Evolutionary conservation across 2,329 filamentous ascomycete species (phyloP).

Genomic region (Apiospora marii): DNA sequence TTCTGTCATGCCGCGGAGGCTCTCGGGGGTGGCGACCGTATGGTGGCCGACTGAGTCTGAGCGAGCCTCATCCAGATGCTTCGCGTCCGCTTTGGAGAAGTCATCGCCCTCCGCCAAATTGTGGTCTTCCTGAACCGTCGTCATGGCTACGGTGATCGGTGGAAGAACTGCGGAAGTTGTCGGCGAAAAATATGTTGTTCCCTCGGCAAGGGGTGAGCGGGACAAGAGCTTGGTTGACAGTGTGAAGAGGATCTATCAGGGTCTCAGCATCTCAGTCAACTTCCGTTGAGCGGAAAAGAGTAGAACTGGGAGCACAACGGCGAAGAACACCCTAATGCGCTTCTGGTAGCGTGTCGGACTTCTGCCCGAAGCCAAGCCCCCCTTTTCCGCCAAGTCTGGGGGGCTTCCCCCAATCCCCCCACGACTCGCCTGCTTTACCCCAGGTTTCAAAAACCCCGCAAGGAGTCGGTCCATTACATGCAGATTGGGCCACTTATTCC

Average conservation of each 20-base stretch:
- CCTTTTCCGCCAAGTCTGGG: not conserved
- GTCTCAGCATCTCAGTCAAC: too few relatives aligned
- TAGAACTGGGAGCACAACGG: too few relatives aligned
- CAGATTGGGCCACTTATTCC: not conserved
- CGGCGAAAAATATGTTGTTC: not conserved
- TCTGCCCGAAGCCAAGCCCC: not conserved
- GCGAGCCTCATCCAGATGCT: slow-evolving; percentile 9
- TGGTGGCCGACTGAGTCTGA: not conserved
- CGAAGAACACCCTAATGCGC: too few relatives aligned
- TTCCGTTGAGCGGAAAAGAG: too few relatives aligned
- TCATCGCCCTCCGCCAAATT: not conserved
- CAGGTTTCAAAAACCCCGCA: not conserved
- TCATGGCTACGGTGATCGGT: not conserved
- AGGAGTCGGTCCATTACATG: not conserved
- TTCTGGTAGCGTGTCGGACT: not conserved
- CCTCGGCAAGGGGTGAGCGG: too few relatives aligned
- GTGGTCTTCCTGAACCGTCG: too few relatives aligned
- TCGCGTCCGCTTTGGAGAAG: not conserved
- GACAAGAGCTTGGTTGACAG: too few relatives aligned
- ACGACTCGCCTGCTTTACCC: not conserved
- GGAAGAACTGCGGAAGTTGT: not conserved
- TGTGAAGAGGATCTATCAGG: too few relatives aligned
- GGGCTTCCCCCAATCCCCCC: not conserved
- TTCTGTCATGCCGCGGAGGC: slow-evolving; percentile 29
- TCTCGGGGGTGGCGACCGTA: slow-evolving; percentile 30